A percentile compares a stretch with the other conserved stretches of the same genome.
These are phyloP conservation scores for Coelastrella sp. DNA, from an alignment of 139 green algal species.

Conservation along the genomic window DNA sequence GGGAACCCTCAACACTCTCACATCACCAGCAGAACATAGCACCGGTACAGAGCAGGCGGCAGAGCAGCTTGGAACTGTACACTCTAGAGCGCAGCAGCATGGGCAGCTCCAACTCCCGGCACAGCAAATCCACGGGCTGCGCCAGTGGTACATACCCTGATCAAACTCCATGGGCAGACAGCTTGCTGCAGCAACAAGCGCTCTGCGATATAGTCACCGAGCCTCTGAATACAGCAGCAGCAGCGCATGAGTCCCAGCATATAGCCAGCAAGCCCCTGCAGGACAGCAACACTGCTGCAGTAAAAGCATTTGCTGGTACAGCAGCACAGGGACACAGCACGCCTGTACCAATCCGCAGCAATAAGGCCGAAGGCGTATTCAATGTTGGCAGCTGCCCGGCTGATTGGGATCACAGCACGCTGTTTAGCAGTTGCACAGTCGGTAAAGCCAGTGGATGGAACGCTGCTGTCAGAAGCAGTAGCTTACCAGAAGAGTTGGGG, in stretches of 20 bases:
- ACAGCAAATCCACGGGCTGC: no score
- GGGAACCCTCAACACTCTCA: conserved; percentile 16
- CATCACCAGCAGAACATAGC: conserved; percentile 18
- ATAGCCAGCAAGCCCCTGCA: no score
- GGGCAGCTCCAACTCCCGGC: background rate
- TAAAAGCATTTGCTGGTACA: background rate
- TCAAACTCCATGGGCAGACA: no score
- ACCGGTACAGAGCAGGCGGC: background rate
- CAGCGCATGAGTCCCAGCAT: no score
- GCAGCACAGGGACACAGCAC: background rate
- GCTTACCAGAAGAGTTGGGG: background rate
- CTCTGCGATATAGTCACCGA: background rate
- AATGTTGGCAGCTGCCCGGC: background rate
- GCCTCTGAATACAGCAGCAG: background rate
- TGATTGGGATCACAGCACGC: background rate
- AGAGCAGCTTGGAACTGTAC: conserved; percentile 14
- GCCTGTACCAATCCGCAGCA: background rate
- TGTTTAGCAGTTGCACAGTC: background rate
- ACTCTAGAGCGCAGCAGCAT: conserved; percentile 35
- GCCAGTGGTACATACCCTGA: no score
- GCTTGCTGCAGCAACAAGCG: conserved; percentile 37
- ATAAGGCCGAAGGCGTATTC: background rate
- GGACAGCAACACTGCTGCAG: background rate
- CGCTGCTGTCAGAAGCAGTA: background rate
- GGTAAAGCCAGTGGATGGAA: background rate